Base-by-base conservation (phyloP, 1,284 basidiomycete genomes). In the Malassezia equina region DNA sequence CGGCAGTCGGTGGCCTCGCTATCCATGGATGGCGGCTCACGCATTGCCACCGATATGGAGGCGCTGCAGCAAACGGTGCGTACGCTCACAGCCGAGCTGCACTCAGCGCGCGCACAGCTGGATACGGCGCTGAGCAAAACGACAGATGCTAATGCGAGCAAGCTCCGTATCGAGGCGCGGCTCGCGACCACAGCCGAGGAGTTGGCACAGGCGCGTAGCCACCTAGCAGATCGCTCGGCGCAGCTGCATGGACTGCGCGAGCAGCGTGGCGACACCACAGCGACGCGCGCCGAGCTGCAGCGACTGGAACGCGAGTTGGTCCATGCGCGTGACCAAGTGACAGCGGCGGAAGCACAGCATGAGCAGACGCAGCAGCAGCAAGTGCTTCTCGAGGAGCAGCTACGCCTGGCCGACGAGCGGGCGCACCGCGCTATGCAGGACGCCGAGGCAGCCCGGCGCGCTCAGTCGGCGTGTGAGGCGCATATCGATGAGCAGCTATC, bases 401-500 rank as follows among this genome's bases (percentile, higher is more conserved):
- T 57, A 9, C 42, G 27, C 23, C 43, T 28, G 9, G 42, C 47
- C 4, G 12, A 27, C 12, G 21, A 36, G 39, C 49, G 48, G 7
- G 28, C 15, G 27, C 42, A 41, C n/a, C 31, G 33, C 8, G 49
- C 55, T 9, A 6, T 13, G 8, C 24, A 9, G 17, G 44, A 24
- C 1, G 49, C 49, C 3, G 49, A 47, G 4, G 28, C n/a, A 8
- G 55, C 55, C 7, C 43, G 45, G 28, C 15, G 21, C 5, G 41
- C 49, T 8, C 55, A 45, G 11, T 25, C 24, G 13, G 49, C 17
- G 28, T 47, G 43, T 31, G 55, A 57, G 34, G 49, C 49, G 9
- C 44, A 57, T 19, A 42, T 57, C 23, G 55, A 52, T 19, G 49
- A 40, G 49, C 55, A 52, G 15, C 43, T 57, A 19, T 28, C 29